Evolutionary conservation across 495 filamentous ascomycete genomes (phyloP), one percentile per base, ranked within the genome.

Genomic region (Trichoderma gamsii): DNA sequence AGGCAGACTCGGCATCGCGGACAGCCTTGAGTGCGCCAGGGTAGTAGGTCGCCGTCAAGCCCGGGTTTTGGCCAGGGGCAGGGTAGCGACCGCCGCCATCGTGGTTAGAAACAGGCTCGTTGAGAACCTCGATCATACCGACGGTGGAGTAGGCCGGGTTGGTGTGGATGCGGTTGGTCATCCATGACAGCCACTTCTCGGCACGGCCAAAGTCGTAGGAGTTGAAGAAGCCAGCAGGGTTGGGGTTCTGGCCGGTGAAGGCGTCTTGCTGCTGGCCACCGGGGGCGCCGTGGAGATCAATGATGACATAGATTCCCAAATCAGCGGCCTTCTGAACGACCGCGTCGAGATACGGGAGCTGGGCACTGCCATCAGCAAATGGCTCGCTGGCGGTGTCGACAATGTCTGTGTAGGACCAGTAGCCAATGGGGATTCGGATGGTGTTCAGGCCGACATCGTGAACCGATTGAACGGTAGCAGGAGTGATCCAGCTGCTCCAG

Each of bases 371-470:
- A 32, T 61, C 56, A 16, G 56, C 56, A 61, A 61, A 61, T 32
- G 56, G 79, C 70, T 88, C 86, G 68, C 73, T 82, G 61, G 79
- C 76, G 2, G 66, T 63, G 52, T 85, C 77, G 12, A 88, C 84
- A 56, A 86, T 75, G 67, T 80, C 80, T 69, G 85, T 84, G 25
- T 78, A 75, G 38, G 88, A 80, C 86, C 86, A 88, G 73, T 86
- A 88, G 3, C 86, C 87, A 13, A 88, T 80, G 0, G 86, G 86
- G 32, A 89, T 82, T 11, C 87, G 80, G 52, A 89, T 82, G 0
- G 86, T 85, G 70, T 88, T 88, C 23, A 88, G 70, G 0, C 86
- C 85, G 32, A 82, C 83, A 41, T 72, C 79, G 13, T 74, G 70
- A 63, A 88, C 88, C 27, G 81, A 71, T 9, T 71, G 68, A 65